Conservation (phyloP, 441 rosid genomes). For the Erodium trifolium region DNA sequence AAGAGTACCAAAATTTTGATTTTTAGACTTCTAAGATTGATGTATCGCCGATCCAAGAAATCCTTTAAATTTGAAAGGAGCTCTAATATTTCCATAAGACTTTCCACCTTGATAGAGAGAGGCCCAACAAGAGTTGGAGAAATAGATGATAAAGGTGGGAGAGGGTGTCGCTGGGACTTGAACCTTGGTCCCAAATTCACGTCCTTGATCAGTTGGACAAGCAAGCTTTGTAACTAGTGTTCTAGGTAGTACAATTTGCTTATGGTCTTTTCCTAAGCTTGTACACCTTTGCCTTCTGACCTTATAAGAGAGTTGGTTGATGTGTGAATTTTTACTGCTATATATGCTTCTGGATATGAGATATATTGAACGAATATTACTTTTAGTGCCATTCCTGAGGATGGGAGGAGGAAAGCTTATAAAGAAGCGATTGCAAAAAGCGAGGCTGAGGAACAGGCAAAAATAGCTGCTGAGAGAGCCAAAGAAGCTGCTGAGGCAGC, state of each 20-base stretch:
- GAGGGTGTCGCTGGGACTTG: too few relatives aligned
- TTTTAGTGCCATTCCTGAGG: conserved; percentile 71
- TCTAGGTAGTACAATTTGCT: neutral
- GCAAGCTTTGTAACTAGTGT: too few relatives aligned
- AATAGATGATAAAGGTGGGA: too few relatives aligned
- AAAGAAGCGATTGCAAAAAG: conserved; percentile 59
- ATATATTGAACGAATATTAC: neutral
- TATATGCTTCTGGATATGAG: neutral
- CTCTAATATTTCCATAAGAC: too few relatives aligned
- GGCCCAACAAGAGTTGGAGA: too few relatives aligned
- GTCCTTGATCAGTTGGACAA: too few relatives aligned
- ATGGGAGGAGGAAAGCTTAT: conserved; percentile 68
- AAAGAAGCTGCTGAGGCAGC: conserved; percentile 47
- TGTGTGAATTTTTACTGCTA: neutral
- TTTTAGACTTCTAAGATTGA: too few relatives aligned
- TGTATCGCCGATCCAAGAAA: too few relatives aligned
- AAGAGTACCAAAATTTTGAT: too few relatives aligned
- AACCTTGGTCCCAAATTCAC: too few relatives aligned
- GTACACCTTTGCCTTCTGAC: neutral
- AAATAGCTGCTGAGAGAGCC: conserved; percentile 47
- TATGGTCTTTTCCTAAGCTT: neutral
- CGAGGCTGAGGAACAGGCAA: conserved; percentile 63
- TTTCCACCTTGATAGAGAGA: too few relatives aligned
- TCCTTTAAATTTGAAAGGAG: too few relatives aligned
- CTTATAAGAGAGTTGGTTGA: neutral